A percentile compares a stretch with the other conserved stretches of the same genome.
Conservation (phyloP, 345 rosid genomes). For the Eucalyptus cloeziana region DNA sequence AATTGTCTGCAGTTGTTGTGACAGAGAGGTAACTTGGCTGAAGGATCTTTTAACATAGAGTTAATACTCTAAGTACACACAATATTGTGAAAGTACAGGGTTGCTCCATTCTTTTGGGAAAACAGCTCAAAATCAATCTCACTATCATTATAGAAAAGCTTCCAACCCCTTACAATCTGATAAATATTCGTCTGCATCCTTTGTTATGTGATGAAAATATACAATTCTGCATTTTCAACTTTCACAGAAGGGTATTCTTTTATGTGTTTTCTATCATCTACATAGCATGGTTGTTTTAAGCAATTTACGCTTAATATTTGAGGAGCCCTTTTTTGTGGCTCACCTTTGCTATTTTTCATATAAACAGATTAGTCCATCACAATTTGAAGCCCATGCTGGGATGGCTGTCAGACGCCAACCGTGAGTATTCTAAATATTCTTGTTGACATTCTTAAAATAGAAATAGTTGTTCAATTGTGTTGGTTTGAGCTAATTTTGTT, state of each 20-base stretch:
- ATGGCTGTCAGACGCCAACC: constrained; percentile 99
- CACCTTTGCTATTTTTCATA: neutral
- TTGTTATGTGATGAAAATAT: neutral
- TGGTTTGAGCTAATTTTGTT: neutral
- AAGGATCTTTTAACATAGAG: neutral
- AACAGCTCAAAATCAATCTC: neutral
- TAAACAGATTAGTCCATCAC: constrained; percentile 94
- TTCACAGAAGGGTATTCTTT: neutral
- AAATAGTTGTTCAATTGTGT: neutral
- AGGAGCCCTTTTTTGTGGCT: neutral
- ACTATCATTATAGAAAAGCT: neutral
- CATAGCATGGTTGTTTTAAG: neutral
- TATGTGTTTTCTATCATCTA: neutral
- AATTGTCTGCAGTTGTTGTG: constrained; percentile 78
- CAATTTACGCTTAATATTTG: neutral
- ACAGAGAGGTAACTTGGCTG: constrained; percentile 39
- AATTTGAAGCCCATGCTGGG: constrained; percentile 99
- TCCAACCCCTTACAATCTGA: neutral
- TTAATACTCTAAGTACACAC: neutral
- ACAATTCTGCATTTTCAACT: neutral
- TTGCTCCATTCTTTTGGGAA: neutral
- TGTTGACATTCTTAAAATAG: neutral
- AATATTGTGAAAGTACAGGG: neutral
- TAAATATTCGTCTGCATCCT: neutral
- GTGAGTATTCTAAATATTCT: constrained; percentile 36